Conservation (phyloP, 345 rosid genomes). For the Turnera subulata region DNA sequence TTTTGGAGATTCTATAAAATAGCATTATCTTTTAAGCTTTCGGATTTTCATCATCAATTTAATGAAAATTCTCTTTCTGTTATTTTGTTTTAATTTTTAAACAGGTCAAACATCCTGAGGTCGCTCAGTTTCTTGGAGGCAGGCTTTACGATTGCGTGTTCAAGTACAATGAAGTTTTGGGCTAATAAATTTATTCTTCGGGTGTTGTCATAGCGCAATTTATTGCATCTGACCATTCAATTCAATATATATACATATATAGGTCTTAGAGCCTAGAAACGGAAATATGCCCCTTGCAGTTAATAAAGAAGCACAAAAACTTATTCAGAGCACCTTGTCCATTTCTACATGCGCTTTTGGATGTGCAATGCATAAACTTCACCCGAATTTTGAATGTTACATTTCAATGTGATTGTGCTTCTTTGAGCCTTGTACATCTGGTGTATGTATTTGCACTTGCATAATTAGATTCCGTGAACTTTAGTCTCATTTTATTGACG, state of each 20-base stretch:
- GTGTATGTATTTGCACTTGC: too few relatives aligned
- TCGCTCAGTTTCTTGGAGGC: slow-evolving; percentile 98
- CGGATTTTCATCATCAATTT: not conserved
- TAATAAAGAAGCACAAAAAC: slow-evolving; percentile 10
- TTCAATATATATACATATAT: slow-evolving; percentile 4
- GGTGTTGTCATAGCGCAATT: not conserved
- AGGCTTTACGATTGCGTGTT: slow-evolving; percentile 94
- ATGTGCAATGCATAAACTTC: too few relatives aligned
- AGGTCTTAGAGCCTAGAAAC: slow-evolving; percentile 5
- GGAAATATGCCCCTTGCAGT: not conserved
- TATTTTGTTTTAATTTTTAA: not conserved
- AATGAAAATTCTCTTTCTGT: not conserved
- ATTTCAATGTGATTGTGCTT: too few relatives aligned
- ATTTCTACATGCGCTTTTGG: too few relatives aligned
- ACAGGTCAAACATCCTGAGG: slow-evolving; percentile 97
- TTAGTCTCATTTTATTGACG: too few relatives aligned
- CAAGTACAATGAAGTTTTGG: slow-evolving; percentile 71
- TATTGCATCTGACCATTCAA: not conserved
- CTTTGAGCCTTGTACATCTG: too few relatives aligned
- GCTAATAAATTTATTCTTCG: slow-evolving; percentile 13
- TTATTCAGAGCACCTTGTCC: not conserved
- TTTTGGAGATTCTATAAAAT: not conserved
- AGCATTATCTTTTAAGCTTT: not conserved
- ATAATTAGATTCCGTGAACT: too few relatives aligned
- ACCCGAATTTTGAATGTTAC: too few relatives aligned